These are phyloP conservation scores for Selaginella tamariscina DNA, from an alignment of 75 land plant species.

Conservation along the genomic window DNA sequence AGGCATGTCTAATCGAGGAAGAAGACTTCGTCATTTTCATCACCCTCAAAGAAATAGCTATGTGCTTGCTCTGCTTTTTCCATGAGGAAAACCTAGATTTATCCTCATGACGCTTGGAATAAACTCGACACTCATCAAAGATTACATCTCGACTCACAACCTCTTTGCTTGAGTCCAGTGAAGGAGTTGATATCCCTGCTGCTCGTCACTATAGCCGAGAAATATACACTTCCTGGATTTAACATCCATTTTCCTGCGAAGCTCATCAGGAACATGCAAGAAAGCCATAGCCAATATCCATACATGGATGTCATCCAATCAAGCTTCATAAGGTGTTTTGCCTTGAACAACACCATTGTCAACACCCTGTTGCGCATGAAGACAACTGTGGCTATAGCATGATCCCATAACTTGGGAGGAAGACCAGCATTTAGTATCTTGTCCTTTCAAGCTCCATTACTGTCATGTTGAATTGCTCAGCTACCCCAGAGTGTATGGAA, in stretches of 20 bases:
- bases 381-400: no score
- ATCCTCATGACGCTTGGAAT: not conserved
- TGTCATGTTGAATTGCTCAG: not conserved
- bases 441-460: not conserved
- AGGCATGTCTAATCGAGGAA: not conserved
- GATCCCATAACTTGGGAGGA: not conserved
- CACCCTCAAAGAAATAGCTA: not conserved
- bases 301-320: not conserved
- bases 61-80: not conserved
- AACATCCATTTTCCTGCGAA: not conserved
- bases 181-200: not conserved
- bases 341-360: conserved; percentile 1
- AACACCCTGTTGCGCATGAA: not conserved
- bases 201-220: not conserved
- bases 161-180: not conserved
- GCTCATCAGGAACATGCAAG: no score
- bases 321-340: not conserved
- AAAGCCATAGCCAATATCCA: no score
- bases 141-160: not conserved
- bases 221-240: conserved; percentile 2
- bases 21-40: not conserved
- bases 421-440: not conserved
- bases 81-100: not conserved
- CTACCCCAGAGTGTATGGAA: conserved; percentile 1
- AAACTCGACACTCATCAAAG: conserved; percentile 1